These are phyloP conservation scores for Austroboletus sp. DNA, from an alignment of 1,284 basidiomycete species.

Conservation along the genomic window DNA sequence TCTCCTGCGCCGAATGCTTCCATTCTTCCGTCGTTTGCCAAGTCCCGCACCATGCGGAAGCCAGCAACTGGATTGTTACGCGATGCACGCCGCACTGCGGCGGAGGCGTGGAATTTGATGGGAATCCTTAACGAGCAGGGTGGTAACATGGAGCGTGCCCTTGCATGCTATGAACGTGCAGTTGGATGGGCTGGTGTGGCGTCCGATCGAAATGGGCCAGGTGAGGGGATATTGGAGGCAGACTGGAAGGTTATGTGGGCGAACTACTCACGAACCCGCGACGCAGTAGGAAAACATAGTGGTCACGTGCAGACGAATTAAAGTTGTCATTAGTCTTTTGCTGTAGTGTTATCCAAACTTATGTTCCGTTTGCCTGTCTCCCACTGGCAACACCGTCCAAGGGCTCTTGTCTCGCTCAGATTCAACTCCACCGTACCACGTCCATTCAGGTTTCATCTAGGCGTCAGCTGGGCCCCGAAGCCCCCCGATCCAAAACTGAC, in stretches of 20 bases:
- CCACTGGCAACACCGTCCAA: not conserved
- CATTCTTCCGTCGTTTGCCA: conserved; percentile 38
- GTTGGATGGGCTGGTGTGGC: conserved; percentile 56
- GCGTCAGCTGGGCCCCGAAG: conserved; percentile 75
- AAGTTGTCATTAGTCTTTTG: not conserved
- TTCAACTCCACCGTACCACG: conserved; percentile 29
- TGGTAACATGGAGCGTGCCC: conserved; percentile 36
- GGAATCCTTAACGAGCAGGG: conserved; percentile 44
- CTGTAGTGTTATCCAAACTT: not conserved
- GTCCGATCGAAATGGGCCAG: conserved; percentile 37
- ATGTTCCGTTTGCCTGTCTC: conserved; percentile 16
- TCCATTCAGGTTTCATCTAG: conserved; percentile 65
- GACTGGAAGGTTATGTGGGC: conserved; percentile 53
- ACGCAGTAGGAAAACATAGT: conserved; percentile 6
- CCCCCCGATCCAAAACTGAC: conserved; percentile 41
- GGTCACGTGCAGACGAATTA: conserved; percentile 20
- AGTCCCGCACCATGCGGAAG: conserved; percentile 45
- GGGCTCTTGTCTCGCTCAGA: conserved; percentile 8
- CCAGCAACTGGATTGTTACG: conserved; percentile 57
- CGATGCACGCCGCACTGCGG: conserved; percentile 63
- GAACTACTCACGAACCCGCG: conserved; percentile 42
- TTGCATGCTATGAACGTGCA: conserved; percentile 55
- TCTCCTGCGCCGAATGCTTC: conserved; percentile 42
- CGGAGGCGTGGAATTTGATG: conserved; percentile 61
- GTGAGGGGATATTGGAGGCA: conserved; percentile 46